Evolutionary conservation across 106 monocot genomes (phyloP).

Genomic region (Gastrodia elata): DNA sequence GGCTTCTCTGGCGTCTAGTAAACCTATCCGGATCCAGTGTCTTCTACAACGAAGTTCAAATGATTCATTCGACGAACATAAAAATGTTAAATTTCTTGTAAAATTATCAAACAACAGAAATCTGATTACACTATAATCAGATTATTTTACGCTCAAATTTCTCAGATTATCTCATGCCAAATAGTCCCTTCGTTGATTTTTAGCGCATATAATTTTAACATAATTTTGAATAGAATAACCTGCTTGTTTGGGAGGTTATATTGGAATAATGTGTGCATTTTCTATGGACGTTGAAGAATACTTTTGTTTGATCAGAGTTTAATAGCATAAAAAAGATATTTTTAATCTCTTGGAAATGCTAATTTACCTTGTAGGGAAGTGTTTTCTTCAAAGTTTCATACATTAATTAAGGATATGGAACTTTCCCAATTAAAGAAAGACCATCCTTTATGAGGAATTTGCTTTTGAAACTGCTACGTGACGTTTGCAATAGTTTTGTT

Average conservation of each 20-base stretch:
- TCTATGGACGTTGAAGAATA: background rate
- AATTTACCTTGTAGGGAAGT: background rate
- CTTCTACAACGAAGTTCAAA: too few species aligned
- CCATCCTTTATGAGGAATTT: background rate
- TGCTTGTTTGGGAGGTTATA: background rate
- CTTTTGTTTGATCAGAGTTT: background rate
- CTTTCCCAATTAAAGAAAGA: background rate
- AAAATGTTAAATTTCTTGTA: too few species aligned
- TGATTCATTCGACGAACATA: too few species aligned
- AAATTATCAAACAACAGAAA: too few species aligned
- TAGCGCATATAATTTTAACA: background rate
- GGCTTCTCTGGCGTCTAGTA: too few species aligned
- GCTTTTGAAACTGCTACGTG: background rate
- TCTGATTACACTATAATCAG: too few species aligned
- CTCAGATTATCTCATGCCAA: too few species aligned
- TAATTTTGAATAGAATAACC: background rate
- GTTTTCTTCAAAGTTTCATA: background rate
- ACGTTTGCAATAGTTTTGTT: background rate
- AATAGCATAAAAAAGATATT: background rate
- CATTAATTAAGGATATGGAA: background rate
- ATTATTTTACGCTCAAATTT: too few species aligned
- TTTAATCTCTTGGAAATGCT: background rate
- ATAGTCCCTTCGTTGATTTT: too few species aligned
- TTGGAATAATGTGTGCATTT: background rate
- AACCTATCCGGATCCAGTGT: too few species aligned